Evolutionary conservation across 768 basidiomycete genomes (phyloP), one percentile per base, ranked within the genome.

Genomic region (Leucosporidium yakuticum): DNA sequence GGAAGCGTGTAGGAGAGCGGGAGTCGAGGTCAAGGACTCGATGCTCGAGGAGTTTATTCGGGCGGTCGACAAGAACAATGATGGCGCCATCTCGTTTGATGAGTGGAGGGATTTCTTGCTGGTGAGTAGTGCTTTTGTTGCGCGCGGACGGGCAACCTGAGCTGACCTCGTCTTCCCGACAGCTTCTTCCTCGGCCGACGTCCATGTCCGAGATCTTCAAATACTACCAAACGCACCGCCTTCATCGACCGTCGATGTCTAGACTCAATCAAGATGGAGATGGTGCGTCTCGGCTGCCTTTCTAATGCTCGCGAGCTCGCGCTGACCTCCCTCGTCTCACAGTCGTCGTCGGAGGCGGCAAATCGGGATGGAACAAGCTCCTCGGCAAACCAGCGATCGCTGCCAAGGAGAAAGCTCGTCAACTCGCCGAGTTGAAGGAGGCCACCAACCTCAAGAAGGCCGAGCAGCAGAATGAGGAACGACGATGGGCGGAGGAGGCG

Each of bases 1-100:
- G 36, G 58, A 27, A 82, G 80, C 74, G 81, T 79, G 69, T 68
- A 48, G 48, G 34, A 50, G 60, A 17, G 71, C 64, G 23, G 70
- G 54, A 32, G 64, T 76, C 63, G 70, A 73, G 48, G 36, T 65
- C 39, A 49, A 56, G 34, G 53, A 59, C 15, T 14, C 31, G 21
- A 61, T 65, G 54, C 27, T 74, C 50, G 65, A 68, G 31, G 68
- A 70, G 47, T 74, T 75, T 66, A 60, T 75, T 8, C n/a, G 51
- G 23, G 48, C 50, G 12, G 63, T 75, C 44, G 68, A 74, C 60
- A 53, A 61, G 44, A 61, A 67, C 32, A 67, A 68, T 0, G 65
- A 70, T 27, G 75, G 75, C 21, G 51, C 48, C 31, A 71, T 76
- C 60, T 63, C 65, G 8, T 76, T 73, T 60, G 74, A 65, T 31